Base-by-base conservation (phyloP, 2,329 filamentous ascomycete genomes). In the Fusarium pilosicola region DNA sequence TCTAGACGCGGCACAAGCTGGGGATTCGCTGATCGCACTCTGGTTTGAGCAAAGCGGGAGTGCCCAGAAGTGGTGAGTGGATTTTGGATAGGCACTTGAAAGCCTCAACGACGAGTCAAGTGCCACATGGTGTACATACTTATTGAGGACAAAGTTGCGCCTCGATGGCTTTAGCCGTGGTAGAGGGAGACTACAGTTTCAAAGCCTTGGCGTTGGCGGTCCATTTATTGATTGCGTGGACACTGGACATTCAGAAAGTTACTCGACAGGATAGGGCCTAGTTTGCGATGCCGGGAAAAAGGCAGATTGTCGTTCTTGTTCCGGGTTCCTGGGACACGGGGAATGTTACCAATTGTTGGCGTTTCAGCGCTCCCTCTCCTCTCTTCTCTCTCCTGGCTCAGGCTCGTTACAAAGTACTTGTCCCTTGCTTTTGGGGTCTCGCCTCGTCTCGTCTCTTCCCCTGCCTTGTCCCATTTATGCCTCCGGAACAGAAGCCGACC, bases 401-500 rank as follows among this genome's bases (percentile, higher is more conserved):
- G 58, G 41, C 39, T 55, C 26, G 24, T 49, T 51, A 30, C 42
- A 17, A 46, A 42, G n/a, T 49, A 46, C 55, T 34, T 58, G 59
- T 65, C 32, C n/a, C 18, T 46, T 68, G 54, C 65, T 68, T 68
- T 68, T 52, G 54, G 54, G 56, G 41, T 68, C 63, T 68, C 45
- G 63, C 65, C 65, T 52, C 59, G 48, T 55, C 59, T 62, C 36
- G 55, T 52, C 67, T 67, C 42, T 24, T 39, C 58, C 68, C 70
- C 59, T 68, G 58, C 36, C 51, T 58, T 32, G 30, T 67, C 45
- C 66, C 49, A 39, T 60, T 56, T 71, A 55, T 62, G 61, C 71
- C 71, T 48, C 71, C 71, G 71, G 71, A 62, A 62, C 36, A 36
- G 46, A 51, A 72, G 51, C 71, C 71, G 56, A 42, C 52, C 65